Conservation (phyloP, 202 grass and related monocot genomes). For the Zoysia matrella region DNA sequence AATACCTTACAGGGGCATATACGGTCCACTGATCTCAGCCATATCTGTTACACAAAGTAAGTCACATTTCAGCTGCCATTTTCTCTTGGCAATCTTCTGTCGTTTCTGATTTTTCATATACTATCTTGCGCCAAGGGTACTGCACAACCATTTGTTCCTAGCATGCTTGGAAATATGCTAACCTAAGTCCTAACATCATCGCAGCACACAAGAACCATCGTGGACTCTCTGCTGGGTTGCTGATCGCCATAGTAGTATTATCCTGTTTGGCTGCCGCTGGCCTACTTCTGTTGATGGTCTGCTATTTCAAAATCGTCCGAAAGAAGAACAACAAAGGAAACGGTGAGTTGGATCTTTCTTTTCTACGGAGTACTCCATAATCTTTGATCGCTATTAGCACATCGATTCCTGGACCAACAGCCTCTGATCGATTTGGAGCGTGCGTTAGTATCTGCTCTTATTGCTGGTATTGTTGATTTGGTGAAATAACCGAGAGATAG, state of each 20-base stretch:
- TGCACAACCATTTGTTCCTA: slow-evolving; percentile 1
- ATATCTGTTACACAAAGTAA: slow-evolving; percentile 67
- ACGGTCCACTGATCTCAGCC: slow-evolving; percentile 91
- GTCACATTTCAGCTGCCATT: slow-evolving; percentile 2
- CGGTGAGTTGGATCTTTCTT: slow-evolving; percentile 39
- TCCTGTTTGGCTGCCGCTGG: slow-evolving; percentile 32
- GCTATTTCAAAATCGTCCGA: slow-evolving; percentile 53
- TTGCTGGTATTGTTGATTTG: background rate
- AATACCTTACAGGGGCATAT: slow-evolving; percentile 73
- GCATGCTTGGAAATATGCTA: slow-evolving; percentile 30
- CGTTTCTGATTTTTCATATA: background rate
- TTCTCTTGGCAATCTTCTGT: slow-evolving; percentile 4
- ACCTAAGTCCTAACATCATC: slow-evolving; percentile 17
- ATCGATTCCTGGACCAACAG: background rate
- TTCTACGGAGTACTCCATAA: background rate
- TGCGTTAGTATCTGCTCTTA: background rate
- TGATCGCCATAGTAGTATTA: slow-evolving; percentile 42
- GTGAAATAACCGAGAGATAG: background rate
- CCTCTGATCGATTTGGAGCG: background rate
- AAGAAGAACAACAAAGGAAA: slow-evolving; percentile 41
- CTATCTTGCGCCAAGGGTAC: background rate
- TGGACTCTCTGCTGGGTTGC: slow-evolving; percentile 39
- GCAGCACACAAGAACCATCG: slow-evolving; percentile 29
- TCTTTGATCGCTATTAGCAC: background rate
- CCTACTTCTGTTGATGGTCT: slow-evolving; percentile 33